Percentiles rank a stretch among this genome's conserved stretches.
Conservation (phyloP, 2,329 filamentous ascomycete genomes). For the Colletotrichum australisinense region DNA sequence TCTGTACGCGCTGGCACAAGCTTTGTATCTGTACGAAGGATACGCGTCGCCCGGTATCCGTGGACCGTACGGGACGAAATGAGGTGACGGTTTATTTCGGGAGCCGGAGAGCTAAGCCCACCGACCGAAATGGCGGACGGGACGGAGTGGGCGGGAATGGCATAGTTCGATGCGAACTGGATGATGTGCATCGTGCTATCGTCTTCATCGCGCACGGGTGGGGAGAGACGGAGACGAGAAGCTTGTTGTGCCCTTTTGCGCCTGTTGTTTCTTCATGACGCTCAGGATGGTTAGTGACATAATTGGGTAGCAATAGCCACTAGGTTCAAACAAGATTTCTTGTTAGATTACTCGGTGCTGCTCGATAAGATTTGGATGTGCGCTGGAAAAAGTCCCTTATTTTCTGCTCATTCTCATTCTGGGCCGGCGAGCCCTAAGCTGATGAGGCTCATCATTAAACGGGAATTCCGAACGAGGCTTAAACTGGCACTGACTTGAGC, state of each 20-base stretch:
- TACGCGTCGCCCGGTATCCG: not conserved
- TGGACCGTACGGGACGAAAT: not conserved
- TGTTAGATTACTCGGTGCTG: not conserved
- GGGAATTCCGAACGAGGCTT: slow-evolving; percentile 8
- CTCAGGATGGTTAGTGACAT: not conserved
- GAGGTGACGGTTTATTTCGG: not conserved
- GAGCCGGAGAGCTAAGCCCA: not conserved
- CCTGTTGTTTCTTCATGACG: not conserved
- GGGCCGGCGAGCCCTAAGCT: slow-evolving; percentile 13
- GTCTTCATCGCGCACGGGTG: not conserved
- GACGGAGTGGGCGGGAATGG: not conserved
- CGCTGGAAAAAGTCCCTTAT: not conserved
- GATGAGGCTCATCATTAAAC: slow-evolving; percentile 23
- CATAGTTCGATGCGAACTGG: not conserved
- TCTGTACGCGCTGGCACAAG: not conserved
- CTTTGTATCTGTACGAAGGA: not conserved
- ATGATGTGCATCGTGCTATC: slow-evolving; percentile 10
- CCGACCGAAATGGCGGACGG: not conserved
- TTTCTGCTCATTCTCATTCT: not conserved
- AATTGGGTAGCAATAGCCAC: not conserved
- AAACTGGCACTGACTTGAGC: slow-evolving; percentile 2
- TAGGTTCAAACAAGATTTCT: not conserved
- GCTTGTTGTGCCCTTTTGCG: not conserved
- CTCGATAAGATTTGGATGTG: slow-evolving; percentile 18
- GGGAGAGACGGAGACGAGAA: not conserved